Base-by-base conservation (phyloP, 2,329 filamentous ascomycete species). In the Microcyclosporella mali region DNA sequence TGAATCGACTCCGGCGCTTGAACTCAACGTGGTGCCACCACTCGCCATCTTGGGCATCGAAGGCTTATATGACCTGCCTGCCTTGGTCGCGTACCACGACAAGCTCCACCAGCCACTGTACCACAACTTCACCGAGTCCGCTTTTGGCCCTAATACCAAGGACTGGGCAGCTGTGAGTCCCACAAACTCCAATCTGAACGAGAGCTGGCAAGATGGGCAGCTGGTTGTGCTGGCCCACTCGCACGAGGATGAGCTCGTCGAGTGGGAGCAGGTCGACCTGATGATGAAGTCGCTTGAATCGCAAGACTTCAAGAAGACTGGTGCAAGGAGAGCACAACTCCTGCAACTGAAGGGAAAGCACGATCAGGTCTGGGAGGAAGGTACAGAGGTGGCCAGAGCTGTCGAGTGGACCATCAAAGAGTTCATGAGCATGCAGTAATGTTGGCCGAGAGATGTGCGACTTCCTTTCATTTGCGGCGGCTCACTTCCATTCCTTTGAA, bases 51-150 rank as follows among this genome's bases (percentile, higher is more conserved):
- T 85, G 3, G 74, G 79, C 27, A 63, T 84, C 15, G 75, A 76
- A 42, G 83, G 84, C 1, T 77, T 88, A 16, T 86, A 85, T 61
- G 77, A 84, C 56, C 62, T 88, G 8, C 69, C 69, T 6, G 71
- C 70, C 0, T 62, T 86, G 15, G 60, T 74, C 1, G 35, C 46
- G 7, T 66, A 70, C 35, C 70, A 75, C 32, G 46, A 47, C 28
- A 39, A 50, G 31, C 41, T 41, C 51, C 3, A 66, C 71, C 61
- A 67, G 35, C 67, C 72, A 6, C 67, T 73, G 28, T 88, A 87
- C 58, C 58, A 64, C 4, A 69, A 70, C 3, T 80, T 88, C 47
- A 67, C 83, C 15, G 55, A 62, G 2, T 71, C 67, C 4, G 81
- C 82, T 1, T 86, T 87, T 62, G 81, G 83, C 0, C 43, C 58